Evolutionary conservation across 208 protist genomes (phyloP).

Genomic region (Wallacemonas collosoma): DNA sequence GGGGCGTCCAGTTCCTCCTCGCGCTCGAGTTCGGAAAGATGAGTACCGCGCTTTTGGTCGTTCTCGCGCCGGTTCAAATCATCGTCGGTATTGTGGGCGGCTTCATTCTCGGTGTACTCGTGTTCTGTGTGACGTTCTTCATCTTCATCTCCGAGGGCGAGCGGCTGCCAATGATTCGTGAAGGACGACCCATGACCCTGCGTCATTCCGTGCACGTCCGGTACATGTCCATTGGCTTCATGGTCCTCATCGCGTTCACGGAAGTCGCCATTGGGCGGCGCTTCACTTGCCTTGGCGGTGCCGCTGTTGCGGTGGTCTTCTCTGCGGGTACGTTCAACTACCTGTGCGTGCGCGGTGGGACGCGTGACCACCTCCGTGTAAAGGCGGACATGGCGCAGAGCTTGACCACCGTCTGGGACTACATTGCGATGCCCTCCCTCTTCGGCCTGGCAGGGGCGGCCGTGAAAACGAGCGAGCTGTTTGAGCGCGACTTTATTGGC

Average conservation of each 20-base stretch:
- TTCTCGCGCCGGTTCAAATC: conserved; percentile 52
- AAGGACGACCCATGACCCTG: conserved; percentile 36
- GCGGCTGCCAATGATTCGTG: conserved; percentile 33
- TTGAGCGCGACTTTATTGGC: conserved; percentile 40
- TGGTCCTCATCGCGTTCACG: conserved; percentile 41
- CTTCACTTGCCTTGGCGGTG: conserved; percentile 39
- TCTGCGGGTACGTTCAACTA: conserved; percentile 49
- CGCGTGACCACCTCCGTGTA: conserved; percentile 30
- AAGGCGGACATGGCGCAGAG: conserved; percentile 49
- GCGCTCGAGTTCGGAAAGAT: conserved; percentile 51
- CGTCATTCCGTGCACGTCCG: conserved; percentile 53
- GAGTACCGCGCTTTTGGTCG: conserved; percentile 34
- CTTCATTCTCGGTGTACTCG: conserved; percentile 34
- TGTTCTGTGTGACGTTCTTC: conserved; percentile 49
- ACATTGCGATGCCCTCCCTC: conserved; percentile 59
- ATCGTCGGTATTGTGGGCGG: conserved; percentile 49
- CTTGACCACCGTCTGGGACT: conserved; percentile 53
- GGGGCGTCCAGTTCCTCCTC: conserved; percentile 49
- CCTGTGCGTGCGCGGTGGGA: conserved; percentile 44
- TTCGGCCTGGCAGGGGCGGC: conserved; percentile 51
- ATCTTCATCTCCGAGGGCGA: conserved; percentile 54
- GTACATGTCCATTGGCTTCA: conserved; percentile 39
- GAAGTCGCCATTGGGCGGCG: conserved; percentile 33
- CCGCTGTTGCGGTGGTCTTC: conserved; percentile 36
- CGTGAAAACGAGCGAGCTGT: conserved; percentile 49